Conservation (phyloP, 1,139 yeast genomes). For the Lodderomyces elongisporus region DNA sequence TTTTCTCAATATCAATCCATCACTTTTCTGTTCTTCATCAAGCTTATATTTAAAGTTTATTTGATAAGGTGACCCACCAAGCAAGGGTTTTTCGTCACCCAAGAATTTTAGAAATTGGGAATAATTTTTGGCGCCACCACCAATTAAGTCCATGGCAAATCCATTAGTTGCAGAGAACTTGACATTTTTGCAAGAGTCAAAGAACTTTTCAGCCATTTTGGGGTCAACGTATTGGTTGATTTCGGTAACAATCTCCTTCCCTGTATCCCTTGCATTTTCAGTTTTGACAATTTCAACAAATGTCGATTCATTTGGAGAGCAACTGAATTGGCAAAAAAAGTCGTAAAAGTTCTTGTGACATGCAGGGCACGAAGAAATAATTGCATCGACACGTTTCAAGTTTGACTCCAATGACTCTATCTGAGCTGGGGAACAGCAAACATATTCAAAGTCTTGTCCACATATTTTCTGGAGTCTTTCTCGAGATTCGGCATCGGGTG, state of each 20-base stretch:
- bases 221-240: slow-evolving; percentile 60
- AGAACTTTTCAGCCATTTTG: slow-evolving; percentile 58
- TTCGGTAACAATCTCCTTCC: slow-evolving; percentile 63
- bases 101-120: slow-evolving; percentile 73
- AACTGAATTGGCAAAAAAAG: slow-evolving; percentile 83
- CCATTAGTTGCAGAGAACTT: slow-evolving; percentile 95
- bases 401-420: slow-evolving; percentile 37
- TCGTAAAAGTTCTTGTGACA: slow-evolving; percentile 81
- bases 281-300: slow-evolving; percentile 66
- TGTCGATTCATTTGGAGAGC: slow-evolving; percentile 77
- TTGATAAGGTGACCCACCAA: slow-evolving; percentile 96
- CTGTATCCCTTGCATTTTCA: slow-evolving; percentile 46
- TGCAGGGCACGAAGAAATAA: slow-evolving; percentile 92
- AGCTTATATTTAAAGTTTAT: slow-evolving; percentile 62
- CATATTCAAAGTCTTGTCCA: slow-evolving; percentile 44
- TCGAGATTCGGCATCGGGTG: slow-evolving; percentile 41
- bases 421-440: slow-evolving; percentile 42
- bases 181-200: slow-evolving; percentile 80
- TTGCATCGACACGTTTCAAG: slow-evolving; percentile 68
- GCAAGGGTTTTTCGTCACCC: slow-evolving; percentile 88
- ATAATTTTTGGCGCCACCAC: slow-evolving; percentile 87
- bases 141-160: slow-evolving; percentile 92
- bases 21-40: slow-evolving; percentile 11
- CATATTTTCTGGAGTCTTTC: slow-evolving; percentile 56
- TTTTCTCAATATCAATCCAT: slow-evolving; percentile 21